phyloP scores from a whole-genome alignment of 345 rosid species.

The Citrus sinensis region DNA sequence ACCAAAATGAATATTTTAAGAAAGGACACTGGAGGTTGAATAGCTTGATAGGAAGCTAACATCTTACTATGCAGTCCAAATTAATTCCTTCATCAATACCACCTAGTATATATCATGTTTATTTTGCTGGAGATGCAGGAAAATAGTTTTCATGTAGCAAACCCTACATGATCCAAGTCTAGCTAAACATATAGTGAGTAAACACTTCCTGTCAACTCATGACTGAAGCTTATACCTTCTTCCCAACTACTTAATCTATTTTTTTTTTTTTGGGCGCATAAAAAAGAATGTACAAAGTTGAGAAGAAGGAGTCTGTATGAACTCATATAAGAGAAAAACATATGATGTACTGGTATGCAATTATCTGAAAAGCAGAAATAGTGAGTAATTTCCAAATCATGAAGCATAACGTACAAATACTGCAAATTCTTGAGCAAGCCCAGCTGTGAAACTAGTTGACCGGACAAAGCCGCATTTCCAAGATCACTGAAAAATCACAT shows the following conservation, averaged over 20 bases:
- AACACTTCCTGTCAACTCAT: background rate
- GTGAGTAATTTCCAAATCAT: background rate
- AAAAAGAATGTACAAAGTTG: background rate
- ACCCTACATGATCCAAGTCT: background rate
- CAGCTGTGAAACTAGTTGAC: constrained; percentile 91
- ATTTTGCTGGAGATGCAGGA: background rate
- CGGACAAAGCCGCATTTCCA: constrained; percentile 94
- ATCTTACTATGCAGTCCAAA: background rate
- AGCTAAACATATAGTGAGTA: background rate
- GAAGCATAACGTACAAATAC: constrained; percentile 61
- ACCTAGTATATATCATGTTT: background rate
- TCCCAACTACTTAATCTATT: background rate
- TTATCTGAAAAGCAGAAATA: background rate
- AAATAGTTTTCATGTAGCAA: background rate
- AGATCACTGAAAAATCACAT: constrained; percentile 56
- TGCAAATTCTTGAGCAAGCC: constrained; percentile 91
- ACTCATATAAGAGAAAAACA: background rate
- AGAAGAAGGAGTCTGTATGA: background rate
- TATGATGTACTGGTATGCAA: background rate
- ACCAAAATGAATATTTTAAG: background rate
- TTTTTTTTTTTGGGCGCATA: background rate
- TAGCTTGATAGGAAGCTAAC: background rate
- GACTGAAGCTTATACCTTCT: background rate
- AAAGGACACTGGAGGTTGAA: too few species aligned
- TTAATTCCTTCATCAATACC: background rate